Conservation (phyloP, 2,329 filamentous ascomycete genomes). For the Trichophyton equinum region DNA sequence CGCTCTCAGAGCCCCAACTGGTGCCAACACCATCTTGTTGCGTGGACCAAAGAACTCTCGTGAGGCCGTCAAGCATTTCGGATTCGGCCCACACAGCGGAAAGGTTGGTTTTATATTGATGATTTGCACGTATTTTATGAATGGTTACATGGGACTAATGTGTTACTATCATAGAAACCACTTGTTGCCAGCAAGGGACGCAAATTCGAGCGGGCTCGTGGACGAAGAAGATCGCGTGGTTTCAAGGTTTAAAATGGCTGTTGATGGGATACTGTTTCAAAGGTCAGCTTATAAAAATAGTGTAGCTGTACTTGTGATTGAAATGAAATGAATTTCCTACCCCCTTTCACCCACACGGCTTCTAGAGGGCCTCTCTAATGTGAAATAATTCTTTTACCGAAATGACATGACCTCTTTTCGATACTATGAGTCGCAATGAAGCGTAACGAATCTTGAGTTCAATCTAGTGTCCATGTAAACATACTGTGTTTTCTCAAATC, state of each 20-base stretch:
- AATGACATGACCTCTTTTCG: not conserved
- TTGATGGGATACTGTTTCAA: constrained; percentile 14
- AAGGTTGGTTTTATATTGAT: constrained; percentile 52
- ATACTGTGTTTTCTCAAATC: not conserved
- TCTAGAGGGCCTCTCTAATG: not conserved
- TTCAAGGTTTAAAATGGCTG: constrained; percentile 85
- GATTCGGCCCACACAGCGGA: constrained; percentile 93
- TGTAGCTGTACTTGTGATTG: constrained; percentile 9
- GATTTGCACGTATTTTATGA: not conserved
- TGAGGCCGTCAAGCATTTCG: constrained; percentile 98
- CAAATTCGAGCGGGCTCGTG: constrained; percentile 99
- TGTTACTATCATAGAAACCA: constrained; percentile 56
- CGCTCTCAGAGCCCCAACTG: constrained; percentile 85
- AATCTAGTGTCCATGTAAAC: not conserved
- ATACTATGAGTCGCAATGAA: not conserved
- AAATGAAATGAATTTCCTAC: constrained; percentile 11
- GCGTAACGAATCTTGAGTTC: not conserved
- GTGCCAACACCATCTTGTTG: constrained; percentile 91
- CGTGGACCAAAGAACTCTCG: constrained; percentile 96
- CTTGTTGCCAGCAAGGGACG: constrained; percentile 96
- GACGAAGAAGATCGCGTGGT: constrained; percentile 92
- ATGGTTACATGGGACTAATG: not conserved
- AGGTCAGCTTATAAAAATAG: constrained; percentile 10
- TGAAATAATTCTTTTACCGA: not conserved
- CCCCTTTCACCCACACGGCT: not conserved